Conservation (phyloP, 1,284 basidiomycete species). For the Marasmius oreades region DNA sequence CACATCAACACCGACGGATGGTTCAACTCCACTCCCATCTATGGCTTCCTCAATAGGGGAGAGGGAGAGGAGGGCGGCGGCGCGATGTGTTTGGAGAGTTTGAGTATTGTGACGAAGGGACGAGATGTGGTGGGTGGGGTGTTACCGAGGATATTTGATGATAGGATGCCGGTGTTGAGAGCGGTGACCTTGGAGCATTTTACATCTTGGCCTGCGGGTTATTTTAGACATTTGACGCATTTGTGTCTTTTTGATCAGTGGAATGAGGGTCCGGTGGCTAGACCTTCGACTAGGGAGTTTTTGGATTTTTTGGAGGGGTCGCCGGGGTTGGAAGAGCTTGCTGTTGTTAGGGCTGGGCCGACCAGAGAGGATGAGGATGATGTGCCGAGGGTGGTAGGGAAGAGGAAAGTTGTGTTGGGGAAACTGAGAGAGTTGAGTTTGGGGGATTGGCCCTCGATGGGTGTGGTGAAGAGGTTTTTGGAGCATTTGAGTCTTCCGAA, state of each 20-base stretch:
- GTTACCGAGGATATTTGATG: conserved; percentile 13
- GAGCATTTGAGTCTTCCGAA: conserved; percentile 8
- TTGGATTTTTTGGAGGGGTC: conserved; percentile 15
- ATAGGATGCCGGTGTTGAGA: conserved; percentile 11
- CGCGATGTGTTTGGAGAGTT: conserved; percentile 11
- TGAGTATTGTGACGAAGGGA: conserved; percentile 14
- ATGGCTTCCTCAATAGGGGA: conserved; percentile 2
- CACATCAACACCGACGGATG: conserved; percentile 13
- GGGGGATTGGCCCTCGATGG: conserved; percentile 10
- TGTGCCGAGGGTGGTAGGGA: background rate
- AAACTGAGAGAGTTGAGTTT: conserved; percentile 7
- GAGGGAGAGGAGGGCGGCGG: too few species aligned
- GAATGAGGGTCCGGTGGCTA: background rate
- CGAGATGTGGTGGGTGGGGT: conserved; percentile 7
- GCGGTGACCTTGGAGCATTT: conserved; percentile 14
- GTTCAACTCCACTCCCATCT: conserved; percentile 9
- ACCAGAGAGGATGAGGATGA: conserved; percentile 9
- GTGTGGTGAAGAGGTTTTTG: conserved; percentile 6
- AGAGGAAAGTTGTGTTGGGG: conserved; percentile 1
- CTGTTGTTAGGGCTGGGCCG: conserved; percentile 15
- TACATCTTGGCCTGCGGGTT: conserved; percentile 15
- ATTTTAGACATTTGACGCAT: conserved; percentile 13
- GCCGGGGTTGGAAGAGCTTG: conserved; percentile 11
- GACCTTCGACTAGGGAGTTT: conserved; percentile 12
- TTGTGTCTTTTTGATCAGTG: conserved; percentile 15